phyloP scores from a whole-genome alignment of 108 stramenopile genomes.

The Nitzschia inconspicua region DNA sequence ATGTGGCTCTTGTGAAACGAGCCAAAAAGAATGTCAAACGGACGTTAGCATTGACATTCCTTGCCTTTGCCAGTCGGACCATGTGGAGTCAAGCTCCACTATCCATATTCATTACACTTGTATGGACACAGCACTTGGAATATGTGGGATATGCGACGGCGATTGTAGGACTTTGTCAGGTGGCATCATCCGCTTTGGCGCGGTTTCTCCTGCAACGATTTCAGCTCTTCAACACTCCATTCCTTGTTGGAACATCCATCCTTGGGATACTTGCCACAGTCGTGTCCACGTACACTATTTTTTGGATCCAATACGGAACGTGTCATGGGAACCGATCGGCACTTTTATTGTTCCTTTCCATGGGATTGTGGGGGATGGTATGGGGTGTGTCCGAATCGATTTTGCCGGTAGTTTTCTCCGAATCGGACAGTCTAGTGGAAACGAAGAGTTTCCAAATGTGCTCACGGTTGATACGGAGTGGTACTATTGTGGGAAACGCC shows the following conservation, averaged over 20 bases:
- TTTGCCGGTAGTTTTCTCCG: background rate
- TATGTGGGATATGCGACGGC: constrained; percentile 15
- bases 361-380: constrained; percentile 2
- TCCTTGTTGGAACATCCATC: constrained; percentile 2
- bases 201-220: background rate
- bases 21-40: constrained; percentile 5
- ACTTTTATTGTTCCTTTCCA: background rate
- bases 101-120: constrained; percentile 12
- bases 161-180: constrained; percentile 13
- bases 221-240: too few relatives aligned
- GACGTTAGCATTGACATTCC: constrained; percentile 15
- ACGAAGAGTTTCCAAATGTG: constrained; percentile 2
- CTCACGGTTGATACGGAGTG: constrained; percentile 5
- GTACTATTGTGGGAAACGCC: constrained; percentile 6
- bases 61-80: constrained; percentile 4
- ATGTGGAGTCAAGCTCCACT: constrained; percentile 21
- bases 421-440: background rate
- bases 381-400: background rate
- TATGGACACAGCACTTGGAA: constrained; percentile 7
- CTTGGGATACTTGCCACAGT: background rate
- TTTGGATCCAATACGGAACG: background rate
- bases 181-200: background rate
- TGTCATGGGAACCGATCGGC: too few relatives aligned
- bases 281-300: background rate
- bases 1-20: too few relatives aligned